Conservation (phyloP, 768 basidiomycete species). For the Panaeolus cyanescens region DNA sequence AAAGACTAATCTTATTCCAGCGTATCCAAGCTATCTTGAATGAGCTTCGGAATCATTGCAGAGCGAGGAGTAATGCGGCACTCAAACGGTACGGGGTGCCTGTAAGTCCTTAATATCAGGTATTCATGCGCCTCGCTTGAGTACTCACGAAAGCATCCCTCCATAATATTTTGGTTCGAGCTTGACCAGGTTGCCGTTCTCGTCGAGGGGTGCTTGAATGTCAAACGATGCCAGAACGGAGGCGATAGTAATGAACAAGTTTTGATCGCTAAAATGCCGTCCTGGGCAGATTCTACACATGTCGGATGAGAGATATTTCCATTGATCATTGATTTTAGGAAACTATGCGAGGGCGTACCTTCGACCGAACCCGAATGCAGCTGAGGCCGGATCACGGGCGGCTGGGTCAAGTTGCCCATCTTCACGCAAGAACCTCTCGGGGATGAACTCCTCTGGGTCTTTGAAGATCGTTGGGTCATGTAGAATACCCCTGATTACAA, state of each 20-base stretch:
- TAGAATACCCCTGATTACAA: background rate
- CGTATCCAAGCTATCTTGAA: background rate
- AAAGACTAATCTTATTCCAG: background rate
- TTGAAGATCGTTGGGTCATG: background rate
- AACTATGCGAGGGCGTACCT: background rate
- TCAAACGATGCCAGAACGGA: constrained; percentile 20
- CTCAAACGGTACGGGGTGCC: background rate
- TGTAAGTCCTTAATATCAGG: no score
- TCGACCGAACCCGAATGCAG: background rate
- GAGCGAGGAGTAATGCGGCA: background rate
- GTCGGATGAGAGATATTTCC: no score
- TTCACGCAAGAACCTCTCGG: constrained; percentile 1
- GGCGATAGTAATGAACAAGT: constrained; percentile 43
- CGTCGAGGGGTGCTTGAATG: constrained; percentile 12
- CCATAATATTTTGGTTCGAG: constrained; percentile 4
- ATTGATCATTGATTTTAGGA: no score
- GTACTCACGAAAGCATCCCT: constrained; percentile 14
- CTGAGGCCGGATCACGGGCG: background rate
- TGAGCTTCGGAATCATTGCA: background rate
- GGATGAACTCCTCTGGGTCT: background rate
- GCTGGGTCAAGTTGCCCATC: background rate
- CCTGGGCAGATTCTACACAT: constrained; percentile 43
- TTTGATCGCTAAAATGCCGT: constrained; percentile 51
- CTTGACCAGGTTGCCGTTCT: background rate
- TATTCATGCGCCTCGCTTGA: no score